Percentiles rank a stretch among this genome's conserved stretches.
phyloP scores from a whole-genome alignment of 208 protist species.

The Blechomonas ayalai region DNA sequence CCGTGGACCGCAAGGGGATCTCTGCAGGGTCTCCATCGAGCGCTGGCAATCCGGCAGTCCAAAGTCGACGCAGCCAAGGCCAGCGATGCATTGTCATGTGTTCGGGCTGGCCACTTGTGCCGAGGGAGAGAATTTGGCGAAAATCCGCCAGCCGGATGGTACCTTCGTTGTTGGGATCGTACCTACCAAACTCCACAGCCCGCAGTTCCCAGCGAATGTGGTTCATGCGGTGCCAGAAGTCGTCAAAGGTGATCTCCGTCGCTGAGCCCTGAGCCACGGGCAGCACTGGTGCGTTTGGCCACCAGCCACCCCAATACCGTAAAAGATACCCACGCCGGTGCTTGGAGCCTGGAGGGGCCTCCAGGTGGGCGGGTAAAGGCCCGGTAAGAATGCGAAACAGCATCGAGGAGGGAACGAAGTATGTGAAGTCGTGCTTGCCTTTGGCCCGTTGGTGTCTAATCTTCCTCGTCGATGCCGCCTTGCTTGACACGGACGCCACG shows the following conservation, averaged over 20 bases:
- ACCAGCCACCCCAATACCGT: too few species aligned
- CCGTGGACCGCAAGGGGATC: too few species aligned
- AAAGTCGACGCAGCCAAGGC: neutral
- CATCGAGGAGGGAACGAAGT: constrained; percentile 13
- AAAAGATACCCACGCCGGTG: too few species aligned
- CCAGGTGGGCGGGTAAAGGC: constrained; percentile 13
- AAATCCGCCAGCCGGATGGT: constrained; percentile 39
- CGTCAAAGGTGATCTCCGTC: constrained; percentile 21
- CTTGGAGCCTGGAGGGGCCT: constrained; percentile 17
- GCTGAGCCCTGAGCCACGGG: too few species aligned
- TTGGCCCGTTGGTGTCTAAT: constrained; percentile 1
- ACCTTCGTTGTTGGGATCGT: constrained; percentile 40
- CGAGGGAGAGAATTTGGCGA: constrained; percentile 21
- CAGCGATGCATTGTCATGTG: neutral
- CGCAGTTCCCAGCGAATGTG: constrained; percentile 59
- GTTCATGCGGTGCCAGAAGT: constrained; percentile 42
- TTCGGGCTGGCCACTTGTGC: neutral
- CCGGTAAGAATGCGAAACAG: constrained; percentile 15
- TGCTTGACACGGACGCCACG: neutral
- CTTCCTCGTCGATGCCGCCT: neutral
- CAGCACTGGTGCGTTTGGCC: too few species aligned
- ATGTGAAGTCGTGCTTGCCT: constrained; percentile 4
- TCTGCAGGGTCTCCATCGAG: too few species aligned
- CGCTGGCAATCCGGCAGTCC: too few species aligned
- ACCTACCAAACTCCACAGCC: constrained; percentile 50